Evolutionary conservation across 1,139 yeast species (phyloP).

Genomic region (Blastobotrys persicus): DNA sequence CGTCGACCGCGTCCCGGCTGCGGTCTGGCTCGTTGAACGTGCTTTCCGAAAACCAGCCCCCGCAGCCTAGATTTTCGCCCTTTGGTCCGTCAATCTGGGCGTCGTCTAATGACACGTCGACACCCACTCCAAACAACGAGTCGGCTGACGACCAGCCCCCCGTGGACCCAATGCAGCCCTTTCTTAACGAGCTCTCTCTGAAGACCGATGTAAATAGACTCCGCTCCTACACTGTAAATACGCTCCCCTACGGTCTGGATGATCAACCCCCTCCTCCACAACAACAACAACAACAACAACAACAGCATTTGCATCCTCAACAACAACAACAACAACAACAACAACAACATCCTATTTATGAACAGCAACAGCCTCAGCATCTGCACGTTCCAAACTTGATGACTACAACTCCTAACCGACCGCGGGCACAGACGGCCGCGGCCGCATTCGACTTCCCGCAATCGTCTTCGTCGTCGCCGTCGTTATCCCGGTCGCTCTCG

Average conservation of each 20-base stretch:
- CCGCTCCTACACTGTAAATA: slow-evolving; percentile 41
- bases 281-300: slow-evolving; percentile 22
- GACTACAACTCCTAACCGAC: slow-evolving; percentile 17
- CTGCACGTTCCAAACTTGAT: slow-evolving; percentile 13
- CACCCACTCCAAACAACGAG: slow-evolving; percentile 2
- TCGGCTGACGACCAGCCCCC: slow-evolving; percentile 10
- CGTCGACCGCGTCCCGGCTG: slow-evolving; percentile 21
- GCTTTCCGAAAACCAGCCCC: slow-evolving; percentile 27
- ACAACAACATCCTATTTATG: slow-evolving; percentile 9
- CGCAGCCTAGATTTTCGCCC: slow-evolving; percentile 32
- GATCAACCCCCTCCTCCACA: slow-evolving; percentile 16
- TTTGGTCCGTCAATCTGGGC: slow-evolving; percentile 38
- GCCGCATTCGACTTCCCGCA: slow-evolving; percentile 7
- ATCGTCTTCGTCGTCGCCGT: slow-evolving; percentile 12
- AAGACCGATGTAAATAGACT: slow-evolving; percentile 39
- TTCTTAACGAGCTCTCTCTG: slow-evolving; percentile 34
- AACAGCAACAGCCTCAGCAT: slow-evolving; percentile 17
- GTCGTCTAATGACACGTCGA: slow-evolving; percentile 8
- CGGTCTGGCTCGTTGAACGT: slow-evolving; percentile 38
- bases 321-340: slow-evolving; percentile 17
- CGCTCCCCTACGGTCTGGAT: slow-evolving; percentile 28
- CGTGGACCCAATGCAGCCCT: slow-evolving; percentile 37
- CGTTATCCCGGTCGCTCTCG: slow-evolving; percentile 4
- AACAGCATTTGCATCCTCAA: slow-evolving; percentile 6
- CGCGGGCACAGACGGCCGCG: slow-evolving; percentile 29